phyloP scores from a whole-genome alignment of 176 grass and related monocot species.

The Chrysopogon serrulatus region DNA sequence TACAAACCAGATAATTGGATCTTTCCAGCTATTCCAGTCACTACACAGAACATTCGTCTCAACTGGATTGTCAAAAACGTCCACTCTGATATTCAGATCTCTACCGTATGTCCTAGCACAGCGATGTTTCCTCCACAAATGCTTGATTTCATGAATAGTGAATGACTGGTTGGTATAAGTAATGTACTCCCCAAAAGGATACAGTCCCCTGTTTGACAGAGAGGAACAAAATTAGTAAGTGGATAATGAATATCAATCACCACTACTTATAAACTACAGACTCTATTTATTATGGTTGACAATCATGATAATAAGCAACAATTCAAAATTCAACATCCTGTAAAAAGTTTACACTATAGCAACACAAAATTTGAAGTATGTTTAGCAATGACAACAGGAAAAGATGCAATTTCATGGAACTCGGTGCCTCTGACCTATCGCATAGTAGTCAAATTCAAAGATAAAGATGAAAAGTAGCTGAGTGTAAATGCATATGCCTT shows the following conservation, averaged over 20 bases:
- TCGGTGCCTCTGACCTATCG: background rate
- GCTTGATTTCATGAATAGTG: slow-evolving; percentile 78
- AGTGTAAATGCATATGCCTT: slow-evolving; percentile 71
- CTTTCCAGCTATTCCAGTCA: slow-evolving; percentile 82
- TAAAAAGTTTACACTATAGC: background rate
- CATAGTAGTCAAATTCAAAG: background rate
- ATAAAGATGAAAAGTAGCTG: slow-evolving; percentile 45
- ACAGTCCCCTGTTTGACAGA: slow-evolving; percentile 46
- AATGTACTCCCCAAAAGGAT: slow-evolving; percentile 83
- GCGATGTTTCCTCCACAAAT: slow-evolving; percentile 91
- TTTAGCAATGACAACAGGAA: background rate
- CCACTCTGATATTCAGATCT: slow-evolving; percentile 69
- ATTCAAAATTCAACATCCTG: background rate
- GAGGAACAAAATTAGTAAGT: slow-evolving; percentile 11
- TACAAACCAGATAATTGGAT: slow-evolving; percentile 92
- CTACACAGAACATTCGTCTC: slow-evolving; percentile 90
- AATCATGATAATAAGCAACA: background rate
- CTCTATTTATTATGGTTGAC: background rate
- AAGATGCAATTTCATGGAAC: background rate
- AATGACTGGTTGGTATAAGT: slow-evolving; percentile 80
- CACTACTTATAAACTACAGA: background rate
- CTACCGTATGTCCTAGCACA: slow-evolving; percentile 58
- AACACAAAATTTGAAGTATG: background rate
- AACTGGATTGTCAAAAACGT: slow-evolving; percentile 71
- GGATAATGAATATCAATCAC: background rate